These are phyloP conservation scores for Pseudotsuga menziesii DNA, from an alignment of 75 land plant genomes.

Conservation along the genomic window DNA sequence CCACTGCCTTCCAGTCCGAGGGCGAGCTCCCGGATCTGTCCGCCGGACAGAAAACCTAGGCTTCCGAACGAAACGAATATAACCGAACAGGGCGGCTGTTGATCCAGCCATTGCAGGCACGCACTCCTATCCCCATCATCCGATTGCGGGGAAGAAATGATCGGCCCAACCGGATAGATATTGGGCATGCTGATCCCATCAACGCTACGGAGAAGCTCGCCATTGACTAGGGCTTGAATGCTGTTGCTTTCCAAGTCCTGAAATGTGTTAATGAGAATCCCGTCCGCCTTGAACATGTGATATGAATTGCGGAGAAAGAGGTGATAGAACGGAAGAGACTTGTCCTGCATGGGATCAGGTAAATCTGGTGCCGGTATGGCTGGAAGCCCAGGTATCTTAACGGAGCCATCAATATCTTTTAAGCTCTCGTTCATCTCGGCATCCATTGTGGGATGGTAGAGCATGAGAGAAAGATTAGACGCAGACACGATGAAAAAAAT, in stretches of 20 bases:
- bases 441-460: no score
- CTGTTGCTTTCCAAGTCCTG: not conserved
- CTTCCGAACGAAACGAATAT: not conserved
- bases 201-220: no score
- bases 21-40: not conserved
- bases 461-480: no score
- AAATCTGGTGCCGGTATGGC: no score
- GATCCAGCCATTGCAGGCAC: not conserved
- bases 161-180: not conserved
- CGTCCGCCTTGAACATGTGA: not conserved
- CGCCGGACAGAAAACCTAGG: not conserved
- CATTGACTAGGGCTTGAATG: not conserved
- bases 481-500: not conserved
- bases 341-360: not conserved
- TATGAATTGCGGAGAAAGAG: not conserved
- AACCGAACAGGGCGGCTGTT: not conserved
- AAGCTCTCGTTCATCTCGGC: no score
- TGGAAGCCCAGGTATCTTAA: no score
- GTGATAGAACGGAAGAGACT: not conserved
- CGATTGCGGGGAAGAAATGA: not conserved
- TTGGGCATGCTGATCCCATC: not conserved
- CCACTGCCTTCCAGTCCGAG: not conserved
- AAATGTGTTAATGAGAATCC: not conserved
- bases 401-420: no score
- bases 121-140: no score